These are phyloP conservation scores for Syzygium aromaticum DNA, from an alignment of 345 rosid genomes.

Conservation along the genomic window DNA sequence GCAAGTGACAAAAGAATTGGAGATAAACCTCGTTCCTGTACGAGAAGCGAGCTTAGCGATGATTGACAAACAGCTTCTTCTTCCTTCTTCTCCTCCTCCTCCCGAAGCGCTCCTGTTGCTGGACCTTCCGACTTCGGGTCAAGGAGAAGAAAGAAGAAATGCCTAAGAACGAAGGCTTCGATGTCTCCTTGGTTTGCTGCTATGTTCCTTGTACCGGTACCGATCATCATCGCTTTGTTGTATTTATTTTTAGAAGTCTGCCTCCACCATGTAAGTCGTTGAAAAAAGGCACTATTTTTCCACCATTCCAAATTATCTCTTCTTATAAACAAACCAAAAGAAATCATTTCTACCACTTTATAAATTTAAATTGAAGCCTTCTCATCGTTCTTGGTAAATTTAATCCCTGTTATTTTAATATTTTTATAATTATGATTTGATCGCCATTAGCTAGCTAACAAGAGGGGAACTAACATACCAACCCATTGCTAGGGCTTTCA, in stretches of 20 bases:
- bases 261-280: background rate
- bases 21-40: background rate
- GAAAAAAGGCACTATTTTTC: background rate
- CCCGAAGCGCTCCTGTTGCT: background rate
- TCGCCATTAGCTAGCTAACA: background rate
- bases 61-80: background rate
- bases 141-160: background rate
- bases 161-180: background rate
- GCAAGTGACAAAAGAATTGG: background rate
- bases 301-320: background rate
- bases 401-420: background rate
- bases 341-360: background rate
- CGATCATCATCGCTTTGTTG: background rate
- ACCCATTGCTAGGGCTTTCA: accelerated
- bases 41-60: background rate
- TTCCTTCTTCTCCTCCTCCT: background rate
- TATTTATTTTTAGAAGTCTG: background rate
- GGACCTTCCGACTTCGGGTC: background rate
- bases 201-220: background rate
- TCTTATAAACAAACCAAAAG: background rate
- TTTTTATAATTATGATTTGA: background rate
- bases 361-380: background rate
- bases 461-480: background rate
- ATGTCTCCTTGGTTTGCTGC: background rate
- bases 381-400: background rate